A percentile compares a stretch with the other conserved stretches of the same genome.
These are phyloP conservation scores for Anacardium occidentale DNA, from an alignment of 345 rosid genomes.

Conservation along the genomic window DNA sequence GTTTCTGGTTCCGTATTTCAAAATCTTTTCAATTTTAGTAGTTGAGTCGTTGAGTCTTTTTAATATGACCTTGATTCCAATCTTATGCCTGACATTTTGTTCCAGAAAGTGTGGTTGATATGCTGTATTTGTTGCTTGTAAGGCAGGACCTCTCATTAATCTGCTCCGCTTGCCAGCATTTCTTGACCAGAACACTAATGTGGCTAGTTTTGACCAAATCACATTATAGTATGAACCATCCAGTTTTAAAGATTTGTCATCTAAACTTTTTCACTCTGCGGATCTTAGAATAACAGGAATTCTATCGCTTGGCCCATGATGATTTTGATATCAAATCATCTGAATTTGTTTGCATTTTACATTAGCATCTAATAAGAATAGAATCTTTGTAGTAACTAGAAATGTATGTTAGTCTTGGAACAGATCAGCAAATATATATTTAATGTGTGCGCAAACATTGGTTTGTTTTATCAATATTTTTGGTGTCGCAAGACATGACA, in stretches of 20 bases:
- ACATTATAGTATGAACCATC: constrained; percentile 13
- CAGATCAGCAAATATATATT: no score
- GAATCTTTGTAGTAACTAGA: neutral
- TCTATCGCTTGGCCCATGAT: constrained; percentile 21
- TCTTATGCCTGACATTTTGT: constrained; percentile 23
- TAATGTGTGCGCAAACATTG: no score
- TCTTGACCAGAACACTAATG: constrained; percentile 15
- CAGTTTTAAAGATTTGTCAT: constrained; percentile 16
- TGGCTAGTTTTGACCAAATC: constrained; percentile 25
- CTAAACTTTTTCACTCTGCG: constrained; percentile 4
- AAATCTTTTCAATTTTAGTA: constrained; percentile 19
- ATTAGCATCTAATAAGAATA: neutral
- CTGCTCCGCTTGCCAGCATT: constrained; percentile 21
- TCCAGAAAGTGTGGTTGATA: constrained; percentile 22
- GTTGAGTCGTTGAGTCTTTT: constrained; percentile 24
- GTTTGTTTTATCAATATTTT: no score
- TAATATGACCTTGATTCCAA: constrained; percentile 23
- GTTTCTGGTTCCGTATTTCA: constrained; percentile 20
- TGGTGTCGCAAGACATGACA: no score
- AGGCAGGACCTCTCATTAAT: constrained; percentile 10
- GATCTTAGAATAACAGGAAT: constrained; percentile 23
- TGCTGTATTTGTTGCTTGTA: constrained; percentile 19
- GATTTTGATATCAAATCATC: constrained; percentile 25
- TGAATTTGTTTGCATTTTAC: constrained; percentile 11
- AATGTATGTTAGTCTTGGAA: neutral